phyloP scores from a whole-genome alignment of 495 filamentous ascomycete genomes.

The Arthonia radiata region DNA sequence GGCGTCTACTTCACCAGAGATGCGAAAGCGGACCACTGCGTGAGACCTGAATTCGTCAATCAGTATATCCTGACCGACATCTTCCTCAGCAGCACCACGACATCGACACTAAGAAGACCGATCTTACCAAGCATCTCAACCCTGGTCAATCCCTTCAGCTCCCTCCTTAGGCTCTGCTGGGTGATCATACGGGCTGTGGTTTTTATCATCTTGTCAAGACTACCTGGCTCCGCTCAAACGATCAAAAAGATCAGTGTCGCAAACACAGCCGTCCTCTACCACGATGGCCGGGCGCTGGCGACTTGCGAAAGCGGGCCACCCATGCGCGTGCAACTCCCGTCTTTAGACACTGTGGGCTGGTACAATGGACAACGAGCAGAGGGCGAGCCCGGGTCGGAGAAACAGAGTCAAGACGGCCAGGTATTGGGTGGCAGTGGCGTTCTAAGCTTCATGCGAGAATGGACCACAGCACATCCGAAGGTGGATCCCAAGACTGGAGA shows the following conservation, averaged over 20 bases:
- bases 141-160: slow-evolving; percentile 23
- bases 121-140: slow-evolving; percentile 36
- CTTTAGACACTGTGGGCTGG: slow-evolving; percentile 39
- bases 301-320: slow-evolving; percentile 44
- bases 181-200: slow-evolving; percentile 25
- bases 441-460: slow-evolving; percentile 33
- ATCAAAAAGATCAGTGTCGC: slow-evolving; percentile 39
- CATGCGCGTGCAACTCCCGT: slow-evolving; percentile 32
- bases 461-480: slow-evolving; percentile 43
- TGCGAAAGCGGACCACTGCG: slow-evolving; percentile 7
- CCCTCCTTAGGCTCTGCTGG: slow-evolving; percentile 18
- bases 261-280: slow-evolving; percentile 35
- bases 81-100: slow-evolving; percentile 23
- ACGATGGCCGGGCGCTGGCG: slow-evolving; percentile 38
- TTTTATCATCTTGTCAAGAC: slow-evolving; percentile 25
- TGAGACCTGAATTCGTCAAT: slow-evolving; percentile 35
- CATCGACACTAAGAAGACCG: slow-evolving; percentile 18
- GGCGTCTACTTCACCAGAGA: slow-evolving; percentile 29
- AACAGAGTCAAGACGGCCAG: slow-evolving; percentile 2
- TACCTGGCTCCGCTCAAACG: slow-evolving; percentile 24
- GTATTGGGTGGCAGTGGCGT: slow-evolving; percentile 26
- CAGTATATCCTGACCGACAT: slow-evolving; percentile 39
- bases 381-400: slow-evolving; percentile 15
- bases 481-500: slow-evolving; percentile 33
- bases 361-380: slow-evolving; percentile 29